Conservation (phyloP, 1,139 yeast species). For the Yamadazyma oceani region DNA sequence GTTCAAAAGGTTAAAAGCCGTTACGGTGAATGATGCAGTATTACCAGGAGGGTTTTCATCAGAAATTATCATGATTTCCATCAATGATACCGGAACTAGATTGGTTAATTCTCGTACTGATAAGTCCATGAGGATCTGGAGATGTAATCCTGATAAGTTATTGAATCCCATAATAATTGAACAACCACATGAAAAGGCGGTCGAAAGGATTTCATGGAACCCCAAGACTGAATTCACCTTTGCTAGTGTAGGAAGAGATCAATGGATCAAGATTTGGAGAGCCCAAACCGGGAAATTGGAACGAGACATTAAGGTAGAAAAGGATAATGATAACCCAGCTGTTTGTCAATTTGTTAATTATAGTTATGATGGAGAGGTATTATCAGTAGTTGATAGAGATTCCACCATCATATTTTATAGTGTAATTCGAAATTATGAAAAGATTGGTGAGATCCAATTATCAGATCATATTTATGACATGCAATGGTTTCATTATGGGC, state of each 20-base stretch:
- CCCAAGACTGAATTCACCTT: constrained; percentile 52
- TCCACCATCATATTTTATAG: constrained; percentile 28
- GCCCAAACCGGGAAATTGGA: constrained; percentile 38
- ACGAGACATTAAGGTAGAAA: constrained; percentile 30
- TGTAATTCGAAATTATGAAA: constrained; percentile 26
- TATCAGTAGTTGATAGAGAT: constrained; percentile 49
- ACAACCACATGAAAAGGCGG: constrained; percentile 46
- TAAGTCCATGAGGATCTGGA: constrained; percentile 46
- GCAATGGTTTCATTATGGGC: constrained; percentile 36
- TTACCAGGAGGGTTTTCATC: constrained; percentile 28
- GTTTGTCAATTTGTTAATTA: constrained; percentile 40
- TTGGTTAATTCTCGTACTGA: constrained; percentile 50
- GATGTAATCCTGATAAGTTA: constrained; percentile 27
- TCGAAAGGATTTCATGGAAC: constrained; percentile 59
- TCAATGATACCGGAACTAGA: constrained; percentile 44
- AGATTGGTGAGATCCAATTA: constrained; percentile 23
- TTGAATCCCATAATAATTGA: constrained; percentile 40
- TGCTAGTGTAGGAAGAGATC: constrained; percentile 61
- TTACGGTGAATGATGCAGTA: constrained; percentile 26
- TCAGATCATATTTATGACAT: constrained; percentile 37
- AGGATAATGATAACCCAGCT: constrained; percentile 16
- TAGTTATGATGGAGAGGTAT: constrained; percentile 52
- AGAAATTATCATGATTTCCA: constrained; percentile 32
- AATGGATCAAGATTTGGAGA: constrained; percentile 59
- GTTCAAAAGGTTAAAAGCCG: constrained; percentile 26